Percentiles rank a stretch among this genome's conserved stretches.
phyloP scores from a whole-genome alignment of 164 flowering plant genomes.

The Vitis rupestris region DNA sequence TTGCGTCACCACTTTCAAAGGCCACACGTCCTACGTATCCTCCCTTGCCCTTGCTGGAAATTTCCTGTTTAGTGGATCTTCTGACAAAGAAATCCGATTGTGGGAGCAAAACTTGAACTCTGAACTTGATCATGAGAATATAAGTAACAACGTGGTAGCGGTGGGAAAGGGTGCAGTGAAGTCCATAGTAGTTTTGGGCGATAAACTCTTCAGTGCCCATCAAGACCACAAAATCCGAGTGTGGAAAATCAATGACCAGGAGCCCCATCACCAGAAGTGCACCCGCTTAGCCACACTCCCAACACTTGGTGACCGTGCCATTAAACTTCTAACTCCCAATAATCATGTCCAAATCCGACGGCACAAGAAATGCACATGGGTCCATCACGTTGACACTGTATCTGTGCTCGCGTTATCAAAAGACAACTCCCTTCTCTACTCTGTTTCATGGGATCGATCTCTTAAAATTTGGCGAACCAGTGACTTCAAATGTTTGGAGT shows the following conservation, averaged over 20 bases:
- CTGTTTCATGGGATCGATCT: constrained; percentile 91
- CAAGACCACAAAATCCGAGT: constrained; percentile 89
- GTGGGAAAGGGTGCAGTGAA: constrained; percentile 71
- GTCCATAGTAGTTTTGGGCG: constrained; percentile 42
- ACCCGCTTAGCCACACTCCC: constrained; percentile 70
- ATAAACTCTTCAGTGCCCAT: constrained; percentile 71
- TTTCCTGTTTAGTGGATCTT: constrained; percentile 46
- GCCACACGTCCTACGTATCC: constrained; percentile 48
- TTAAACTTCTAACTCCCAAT: constrained; percentile 44
- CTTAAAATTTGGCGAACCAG: constrained; percentile 73
- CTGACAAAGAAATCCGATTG: constrained; percentile 38
- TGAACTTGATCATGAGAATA: constrained; percentile 5
- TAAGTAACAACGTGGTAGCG: constrained; percentile 27
- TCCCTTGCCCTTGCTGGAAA: constrained; percentile 41
- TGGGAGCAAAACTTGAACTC: constrained; percentile 26
- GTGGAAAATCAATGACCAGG: constrained; percentile 46
- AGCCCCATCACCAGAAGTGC: constrained; percentile 23
- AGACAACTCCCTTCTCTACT: constrained; percentile 66
- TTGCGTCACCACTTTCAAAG: constrained; percentile 45
- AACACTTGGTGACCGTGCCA: constrained; percentile 61
- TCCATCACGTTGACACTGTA: constrained; percentile 77
- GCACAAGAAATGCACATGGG: constrained; percentile 81
- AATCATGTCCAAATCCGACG: constrained; percentile 68
- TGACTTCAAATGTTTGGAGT: constrained; percentile 78
- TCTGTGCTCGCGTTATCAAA: constrained; percentile 67